Evolutionary conservation across 495 filamentous ascomycete species (phyloP).

Genomic region (Trichocladium antarcticum): DNA sequence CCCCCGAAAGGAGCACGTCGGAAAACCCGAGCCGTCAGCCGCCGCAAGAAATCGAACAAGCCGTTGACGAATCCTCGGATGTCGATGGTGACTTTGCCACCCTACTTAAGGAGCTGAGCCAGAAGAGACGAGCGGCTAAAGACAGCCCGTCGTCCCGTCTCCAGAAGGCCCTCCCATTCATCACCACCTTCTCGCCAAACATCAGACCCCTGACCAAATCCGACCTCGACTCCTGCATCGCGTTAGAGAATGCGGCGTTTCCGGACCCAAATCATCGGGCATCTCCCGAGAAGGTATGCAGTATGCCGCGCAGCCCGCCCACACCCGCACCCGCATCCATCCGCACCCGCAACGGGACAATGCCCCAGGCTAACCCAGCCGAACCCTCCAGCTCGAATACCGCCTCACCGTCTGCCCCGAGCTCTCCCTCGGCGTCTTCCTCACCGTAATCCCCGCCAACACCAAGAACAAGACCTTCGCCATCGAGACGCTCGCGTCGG

Average conservation of each 20-base stretch:
- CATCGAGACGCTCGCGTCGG: slow-evolving; percentile 39
- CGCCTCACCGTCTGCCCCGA: slow-evolving; percentile 70
- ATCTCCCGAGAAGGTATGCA: slow-evolving; percentile 57
- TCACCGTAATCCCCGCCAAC: slow-evolving; percentile 41
- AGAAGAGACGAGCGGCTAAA: slow-evolving; percentile 23
- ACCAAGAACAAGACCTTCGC: slow-evolving; percentile 29
- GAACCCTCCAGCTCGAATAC: slow-evolving; percentile 61
- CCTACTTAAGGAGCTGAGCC: slow-evolving; percentile 22
- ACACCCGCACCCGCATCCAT: slow-evolving; percentile 23
- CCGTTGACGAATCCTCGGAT: slow-evolving; percentile 29
- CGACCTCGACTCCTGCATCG: slow-evolving; percentile 65
- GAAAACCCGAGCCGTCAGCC: not conserved
- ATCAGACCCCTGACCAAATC: slow-evolving; percentile 58
- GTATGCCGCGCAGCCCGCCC: slow-evolving; percentile 14
- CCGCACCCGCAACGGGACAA: too few relatives aligned
- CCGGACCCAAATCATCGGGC: slow-evolving; percentile 55
- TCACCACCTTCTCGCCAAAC: slow-evolving; percentile 42
- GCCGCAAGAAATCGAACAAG: slow-evolving; percentile 10
- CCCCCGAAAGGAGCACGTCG: not conserved
- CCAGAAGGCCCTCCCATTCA: slow-evolving; percentile 22
- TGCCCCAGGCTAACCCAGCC: not conserved
- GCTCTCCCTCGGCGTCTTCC: slow-evolving; percentile 71
- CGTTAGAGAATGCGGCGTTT: slow-evolving; percentile 67
- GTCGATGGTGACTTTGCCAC: slow-evolving; percentile 26
- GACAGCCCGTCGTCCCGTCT: slow-evolving; percentile 19